Conservation (phyloP, 805 yeast genomes). For the Pichia membranifaciens region DNA sequence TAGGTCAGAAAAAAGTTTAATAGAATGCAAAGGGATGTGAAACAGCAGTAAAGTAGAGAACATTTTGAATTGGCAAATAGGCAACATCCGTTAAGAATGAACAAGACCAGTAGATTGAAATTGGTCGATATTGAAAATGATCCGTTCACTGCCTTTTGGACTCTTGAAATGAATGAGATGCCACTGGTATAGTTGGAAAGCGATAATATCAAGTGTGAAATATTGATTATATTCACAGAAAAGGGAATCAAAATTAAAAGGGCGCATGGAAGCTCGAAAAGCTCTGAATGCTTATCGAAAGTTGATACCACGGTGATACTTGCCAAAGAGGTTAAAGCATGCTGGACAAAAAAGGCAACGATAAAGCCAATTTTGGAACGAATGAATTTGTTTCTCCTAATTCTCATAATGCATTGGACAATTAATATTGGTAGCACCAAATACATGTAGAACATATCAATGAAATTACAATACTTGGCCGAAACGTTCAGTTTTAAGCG, state of each 20-base stretch:
- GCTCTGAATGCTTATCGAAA: slow-evolving; percentile 25
- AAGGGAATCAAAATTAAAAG: slow-evolving; percentile 36
- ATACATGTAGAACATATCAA: slow-evolving; percentile 3
- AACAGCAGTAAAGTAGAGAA: slow-evolving; percentile 37
- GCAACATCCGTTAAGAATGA: not conserved
- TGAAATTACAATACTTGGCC: not conserved
- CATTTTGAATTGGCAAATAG: slow-evolving; percentile 2
- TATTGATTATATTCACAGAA: slow-evolving; percentile 42
- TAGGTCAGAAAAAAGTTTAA: slow-evolving; percentile 57
- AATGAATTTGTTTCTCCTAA: slow-evolving; percentile 31
- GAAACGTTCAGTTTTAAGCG: too few species aligned
- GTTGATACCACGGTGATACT: slow-evolving; percentile 39
- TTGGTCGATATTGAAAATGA: slow-evolving; percentile 30
- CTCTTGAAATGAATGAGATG: not conserved
- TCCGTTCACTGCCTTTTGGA: not conserved
- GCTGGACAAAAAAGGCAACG: slow-evolving; percentile 38
- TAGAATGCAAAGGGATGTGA: slow-evolving; percentile 42
- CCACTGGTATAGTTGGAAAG: not conserved
- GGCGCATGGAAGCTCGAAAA: slow-evolving; percentile 33
- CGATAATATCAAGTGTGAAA: slow-evolving; percentile 30
- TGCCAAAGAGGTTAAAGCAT: slow-evolving; percentile 34
- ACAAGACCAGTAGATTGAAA: slow-evolving; percentile 29
- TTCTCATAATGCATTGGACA: slow-evolving; percentile 34
- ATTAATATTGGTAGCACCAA: slow-evolving; percentile 23
- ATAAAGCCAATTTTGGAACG: slow-evolving; percentile 41